Base-by-base conservation (phyloP, 1,284 basidiomycete genomes). In the Cryptococcus floricola region DNA sequence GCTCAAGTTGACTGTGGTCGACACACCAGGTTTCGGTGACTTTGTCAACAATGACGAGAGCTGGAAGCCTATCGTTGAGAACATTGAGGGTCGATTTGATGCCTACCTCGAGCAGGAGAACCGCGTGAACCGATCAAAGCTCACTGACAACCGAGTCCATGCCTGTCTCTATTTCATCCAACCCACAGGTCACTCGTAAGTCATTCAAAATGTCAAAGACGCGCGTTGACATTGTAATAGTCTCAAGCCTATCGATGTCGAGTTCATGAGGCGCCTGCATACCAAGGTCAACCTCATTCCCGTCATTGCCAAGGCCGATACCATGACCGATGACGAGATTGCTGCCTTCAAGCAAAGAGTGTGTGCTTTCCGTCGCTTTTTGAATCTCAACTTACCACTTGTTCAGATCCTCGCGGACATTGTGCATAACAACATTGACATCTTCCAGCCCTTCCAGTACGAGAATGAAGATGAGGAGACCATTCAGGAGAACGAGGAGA, bases 1-100 rank as follows among this genome's bases (percentile, higher is more conserved):
- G 64, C 84, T 98, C 53, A 91, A 90, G 71, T 80, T 98, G 58
- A 97, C 91, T n/a, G 94, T 98, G 61, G 93, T 98, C 61, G 93
- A 59, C 44, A 59, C 92, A 39, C 92, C 92, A 54, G 92, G 92
- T 37, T 96, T 94, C 68, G 93, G 93, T 57, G 93, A 97, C 78
- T 96, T 94, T 77, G 91, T 97, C 74, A 96, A 97, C 83, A 98
- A 97, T 77, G 90, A 94, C 65, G 91, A 95, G 69, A 91, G 91
- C 77, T 98, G 94, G 94, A 94, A 90, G 78, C 94, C 94, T 52
- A 95, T 98, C 63, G 84, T 96, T 39, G 92, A 96, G 77, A 92
- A 95, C 80, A 97, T 98, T 64, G 94, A 97, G 77, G 86, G 89
- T 42, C 88, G 94, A 52, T 97, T 95, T 69, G 94, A 97, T 76